Conservation (phyloP, 805 yeast species). For the Saccharomyces paradoxus region DNA sequence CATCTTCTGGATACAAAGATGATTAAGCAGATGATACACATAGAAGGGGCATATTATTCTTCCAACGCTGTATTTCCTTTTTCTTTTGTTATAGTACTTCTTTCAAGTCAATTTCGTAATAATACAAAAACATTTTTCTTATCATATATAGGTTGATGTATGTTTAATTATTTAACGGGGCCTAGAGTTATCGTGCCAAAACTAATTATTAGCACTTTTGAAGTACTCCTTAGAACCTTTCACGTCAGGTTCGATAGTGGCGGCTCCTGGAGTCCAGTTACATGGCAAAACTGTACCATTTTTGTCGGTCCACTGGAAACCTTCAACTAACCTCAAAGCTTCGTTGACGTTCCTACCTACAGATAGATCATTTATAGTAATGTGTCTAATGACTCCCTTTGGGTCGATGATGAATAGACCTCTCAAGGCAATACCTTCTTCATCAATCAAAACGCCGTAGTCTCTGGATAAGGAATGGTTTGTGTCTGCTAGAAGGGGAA, state of each 20-base stretch:
- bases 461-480: slow-evolving; percentile 90
- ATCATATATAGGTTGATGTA: not conserved
- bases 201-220: slow-evolving; percentile 44
- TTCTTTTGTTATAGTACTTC: not conserved
- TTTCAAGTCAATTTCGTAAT: not conserved
- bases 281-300: slow-evolving; percentile 99
- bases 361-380: slow-evolving; percentile 96
- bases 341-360: slow-evolving; percentile 99
- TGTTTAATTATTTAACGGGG: not conserved
- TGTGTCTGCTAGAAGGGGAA: slow-evolving; percentile 93
- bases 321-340: slow-evolving; percentile 94
- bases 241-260: slow-evolving; percentile 81
- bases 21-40: not conserved
- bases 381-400: slow-evolving; percentile 87
- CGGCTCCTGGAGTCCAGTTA: slow-evolving; percentile 95
- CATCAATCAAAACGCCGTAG: slow-evolving; percentile 96
- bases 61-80: not conserved
- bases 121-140: not conserved
- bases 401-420: slow-evolving; percentile 98
- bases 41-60: not conserved
- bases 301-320: slow-evolving; percentile 98
- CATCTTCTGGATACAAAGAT: slow-evolving; percentile 57
- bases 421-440: slow-evolving; percentile 94
- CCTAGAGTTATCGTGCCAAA: not conserved
- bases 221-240: slow-evolving; percentile 75